These are phyloP conservation scores for Erythrophleum ivorense DNA, from an alignment of 331 rosid species.

Conservation along the genomic window DNA sequence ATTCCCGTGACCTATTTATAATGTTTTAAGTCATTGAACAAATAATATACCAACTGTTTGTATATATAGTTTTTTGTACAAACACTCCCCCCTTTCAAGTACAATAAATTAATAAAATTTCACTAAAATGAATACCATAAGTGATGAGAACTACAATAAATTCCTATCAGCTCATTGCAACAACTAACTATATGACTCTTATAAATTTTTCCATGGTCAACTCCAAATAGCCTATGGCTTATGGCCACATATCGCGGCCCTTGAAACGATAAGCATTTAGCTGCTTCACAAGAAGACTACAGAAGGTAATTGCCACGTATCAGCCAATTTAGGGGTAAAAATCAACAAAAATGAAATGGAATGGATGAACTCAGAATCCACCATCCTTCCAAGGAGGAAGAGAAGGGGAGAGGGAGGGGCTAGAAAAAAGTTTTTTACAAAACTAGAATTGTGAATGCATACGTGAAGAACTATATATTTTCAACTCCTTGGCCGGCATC, in stretches of 20 bases:
- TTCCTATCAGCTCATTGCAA: background rate
- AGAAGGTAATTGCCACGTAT: background rate
- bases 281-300: background rate
- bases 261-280: background rate
- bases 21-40: no score
- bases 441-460: background rate
- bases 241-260: background rate
- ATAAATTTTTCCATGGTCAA: background rate
- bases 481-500: conserved; percentile 45
- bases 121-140: background rate
- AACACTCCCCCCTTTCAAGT: background rate
- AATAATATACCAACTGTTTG: no score
- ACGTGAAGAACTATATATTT: conserved; percentile 20
- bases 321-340: background rate
- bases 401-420: background rate
- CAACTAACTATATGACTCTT: background rate
- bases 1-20: background rate
- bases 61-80: background rate
- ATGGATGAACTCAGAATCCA: conserved; percentile 25
- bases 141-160: background rate
- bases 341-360: conserved; percentile 9
- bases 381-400: conserved; percentile 31
- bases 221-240: background rate
- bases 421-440: background rate
- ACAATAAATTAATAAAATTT: background rate